Conservation (phyloP, 345 rosid species). For the Camelina sativa region DNA sequence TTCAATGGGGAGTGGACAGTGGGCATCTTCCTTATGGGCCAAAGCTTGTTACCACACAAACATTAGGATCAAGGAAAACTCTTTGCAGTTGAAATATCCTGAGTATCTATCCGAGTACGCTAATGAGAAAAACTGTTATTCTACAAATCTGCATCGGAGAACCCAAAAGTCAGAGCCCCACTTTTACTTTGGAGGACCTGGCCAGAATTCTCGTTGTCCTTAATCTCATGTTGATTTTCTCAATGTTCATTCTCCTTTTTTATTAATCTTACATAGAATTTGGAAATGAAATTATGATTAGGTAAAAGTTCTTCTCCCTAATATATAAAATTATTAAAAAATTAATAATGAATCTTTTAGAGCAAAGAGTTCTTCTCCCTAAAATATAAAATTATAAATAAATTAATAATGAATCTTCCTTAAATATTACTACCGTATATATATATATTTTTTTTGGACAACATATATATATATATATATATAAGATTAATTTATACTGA, state of each 20-base stretch:
- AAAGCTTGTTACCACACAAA: constrained; percentile 46
- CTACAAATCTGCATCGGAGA: constrained; percentile 30
- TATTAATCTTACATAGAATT: no score
- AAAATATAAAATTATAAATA: no score
- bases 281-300: no score
- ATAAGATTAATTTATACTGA: no score
- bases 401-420: no score
- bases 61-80: constrained; percentile 50
- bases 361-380: no score
- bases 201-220: constrained; percentile 42
- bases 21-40: constrained; percentile 5
- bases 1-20: constrained; percentile 61
- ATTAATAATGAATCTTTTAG: no score
- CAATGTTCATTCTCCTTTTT: not conserved
- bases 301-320: no score
- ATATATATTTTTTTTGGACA: no score
- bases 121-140: constrained; percentile 47
- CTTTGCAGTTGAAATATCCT: constrained; percentile 50
- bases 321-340: no score
- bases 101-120: constrained; percentile 28
- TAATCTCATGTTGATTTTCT: constrained; percentile 13
- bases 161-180: constrained; percentile 36
- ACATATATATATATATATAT: no score
- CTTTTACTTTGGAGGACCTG: constrained; percentile 63
- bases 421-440: no score